Base-by-base conservation (phyloP, 768 basidiomycete species). In the Pleurotus cornucopiae region DNA sequence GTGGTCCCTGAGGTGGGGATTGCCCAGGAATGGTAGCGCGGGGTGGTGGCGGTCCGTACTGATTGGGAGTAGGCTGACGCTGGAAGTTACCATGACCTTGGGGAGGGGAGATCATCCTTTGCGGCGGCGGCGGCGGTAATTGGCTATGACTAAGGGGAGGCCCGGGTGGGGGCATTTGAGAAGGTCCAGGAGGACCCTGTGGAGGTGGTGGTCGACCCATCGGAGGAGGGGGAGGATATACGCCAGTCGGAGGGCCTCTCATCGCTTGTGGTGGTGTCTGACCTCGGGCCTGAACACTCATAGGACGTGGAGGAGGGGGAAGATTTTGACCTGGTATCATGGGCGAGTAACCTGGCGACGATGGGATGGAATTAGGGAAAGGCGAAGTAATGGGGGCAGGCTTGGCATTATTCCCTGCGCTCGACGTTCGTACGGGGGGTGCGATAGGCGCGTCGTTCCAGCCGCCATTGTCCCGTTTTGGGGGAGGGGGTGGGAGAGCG, bases 361-460 rank as follows among this genome's bases (percentile, higher is more conserved):
- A 59, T n/a, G 72, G 64, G 4, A 72, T 64, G 4, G 80, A 75
- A 62, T 89, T 88, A 6, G 94, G 91, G 83, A 98, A 97, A 0
- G 95, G 95, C 6, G 91, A 81, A 6, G 85, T 85, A 63, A 98
- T 95, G 2, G 94, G 82, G 5, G 78, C 75, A 2, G 82, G 86
- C 63, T 89, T 91, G 54, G 65, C 69, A 7, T 73, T 59, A 54
- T 68, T 77, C 26, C 78, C 71, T 18, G 78, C 76, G 1, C 88
- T 82, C 1, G 75, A 74, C 21, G 86, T 84, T 7, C 60, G 60
- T 69, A 14, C 79, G 67, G 6, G 73, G 66, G 13, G 74, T 11
- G 83, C 60, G 5, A 75, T 66, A 0, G 93, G 94, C 0, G 93
- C 85, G 69, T 98, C 95, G 63, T 98, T 98, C 94, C 94, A 98